Percentiles rank a stretch among this genome's conserved stretches.
These are phyloP conservation scores for Auriscalpium vulgare DNA, from an alignment of 768 basidiomycete species.

Conservation along the genomic window DNA sequence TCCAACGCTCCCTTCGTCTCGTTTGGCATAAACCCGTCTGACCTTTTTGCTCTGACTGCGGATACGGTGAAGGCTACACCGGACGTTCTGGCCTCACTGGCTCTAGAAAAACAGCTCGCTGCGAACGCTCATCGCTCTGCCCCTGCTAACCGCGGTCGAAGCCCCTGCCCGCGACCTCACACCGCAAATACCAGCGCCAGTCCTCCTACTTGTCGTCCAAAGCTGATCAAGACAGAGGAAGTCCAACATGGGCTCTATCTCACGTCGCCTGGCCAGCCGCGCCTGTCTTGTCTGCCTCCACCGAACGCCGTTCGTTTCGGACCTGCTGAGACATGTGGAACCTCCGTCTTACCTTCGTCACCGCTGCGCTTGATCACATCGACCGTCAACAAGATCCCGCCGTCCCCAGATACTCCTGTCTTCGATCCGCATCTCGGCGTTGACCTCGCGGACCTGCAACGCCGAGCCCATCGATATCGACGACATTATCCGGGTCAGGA, in stretches of 20 bases:
- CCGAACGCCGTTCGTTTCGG: background rate
- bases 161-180: too few relatives aligned
- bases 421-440: constrained; percentile 61
- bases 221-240: background rate
- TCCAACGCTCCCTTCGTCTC: constrained; percentile 12
- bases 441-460: constrained; percentile 42
- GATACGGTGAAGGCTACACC: background rate
- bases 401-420: constrained; percentile 32
- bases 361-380: background rate
- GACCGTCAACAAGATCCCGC: too few relatives aligned
- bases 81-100: background rate
- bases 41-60: constrained; percentile 21
- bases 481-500: constrained; percentile 44
- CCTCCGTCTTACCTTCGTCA: background rate
- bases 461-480: constrained; percentile 47
- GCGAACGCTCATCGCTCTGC: background rate
- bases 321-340: background rate
- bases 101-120: background rate
- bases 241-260: background rate
- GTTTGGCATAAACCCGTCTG: constrained; percentile 32
- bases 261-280: background rate
- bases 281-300: background rate
- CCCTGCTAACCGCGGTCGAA: background rate
- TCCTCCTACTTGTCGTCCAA: too few relatives aligned
- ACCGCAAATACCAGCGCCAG: too few relatives aligned